Base-by-base conservation (phyloP, 257 asterid species). In the Coffea eugenioides region DNA sequence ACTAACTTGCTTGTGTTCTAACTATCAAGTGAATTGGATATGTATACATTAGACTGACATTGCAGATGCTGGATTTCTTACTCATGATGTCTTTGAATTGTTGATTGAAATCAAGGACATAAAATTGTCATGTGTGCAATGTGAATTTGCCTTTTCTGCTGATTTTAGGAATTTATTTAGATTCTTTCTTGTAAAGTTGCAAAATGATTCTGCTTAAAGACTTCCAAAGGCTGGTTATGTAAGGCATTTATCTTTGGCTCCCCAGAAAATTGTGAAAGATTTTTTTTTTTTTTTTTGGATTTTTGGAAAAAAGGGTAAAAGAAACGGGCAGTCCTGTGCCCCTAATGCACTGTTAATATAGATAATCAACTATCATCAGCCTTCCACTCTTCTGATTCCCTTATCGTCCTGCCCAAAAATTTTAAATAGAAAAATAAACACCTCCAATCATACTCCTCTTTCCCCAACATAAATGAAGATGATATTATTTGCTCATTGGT, bases 401-500 rank as follows among this genome's bases (percentile, higher is more conserved):
- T 27, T 12, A 27, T 12, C 31, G 43, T 39, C 43, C 43, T 39
- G 43, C 43, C 43, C 43, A 39, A 39, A 39, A 39, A 39, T 2
- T 2, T 39, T 39, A 39, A 39, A 39, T 39, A 39, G 43, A 39
- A 39, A 39, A 39, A 39, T 39, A 39, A 39, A 39, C 43, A 39
- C 43, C 43, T 39, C 43, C 43, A 39, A 39, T 39, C 43, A 39
- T 39, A 3, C 43, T 39, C 43, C 43, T 39, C 43, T 39, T 65
- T 12, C 20, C 23, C 27, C 27, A 39, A 59, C 41, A 41, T 71
- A 31, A n/a, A 27, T 46, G 34, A 15, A 46, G 8, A 49, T 82
- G 41, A 51, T 76, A 43, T 71, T 43, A 3, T 74, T 78, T 73
- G 70, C 82, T 59, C 39, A 73, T 79, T 79, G 71, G 7, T 76